Evolutionary conservation across 164 flowering plant genomes (phyloP), one percentile per base, ranked within the genome.

Genomic region (Dillenia suffruticosa): DNA sequence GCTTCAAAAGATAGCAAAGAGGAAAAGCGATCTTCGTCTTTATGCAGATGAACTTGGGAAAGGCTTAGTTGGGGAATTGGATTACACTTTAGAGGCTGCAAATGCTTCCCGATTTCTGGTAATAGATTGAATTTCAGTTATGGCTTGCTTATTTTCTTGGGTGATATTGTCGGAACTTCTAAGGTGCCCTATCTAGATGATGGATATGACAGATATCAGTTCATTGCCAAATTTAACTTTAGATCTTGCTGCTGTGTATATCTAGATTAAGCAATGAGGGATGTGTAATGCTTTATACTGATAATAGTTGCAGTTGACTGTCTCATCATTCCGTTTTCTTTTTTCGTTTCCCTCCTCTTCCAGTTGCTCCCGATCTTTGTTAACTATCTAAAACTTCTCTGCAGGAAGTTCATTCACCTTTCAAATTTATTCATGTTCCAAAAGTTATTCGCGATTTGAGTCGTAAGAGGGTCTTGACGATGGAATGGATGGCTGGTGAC

Each of bases 1-100:
- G 16, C 8, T 89, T 75, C 89, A 80, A 77, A 86, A 81, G 80
- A 66, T 91, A 58, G 85, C 88, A 13, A 91, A 88, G 77, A 89
- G 96, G 64, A 86, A 86, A 75, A 85, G 64, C 74, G 94, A 94
- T 70, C 88, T 77, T 69, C 84, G 88, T 58, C 73, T 85, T 7
- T 94, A 91, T 84, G 99, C 94, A 59, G 99, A 94, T 78, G 99
- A 94, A 74, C 92, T 94, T 61, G 99, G 99, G 53, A 94, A 75
- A 78, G 99, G 99, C 49, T 83, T 94, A 52, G 80, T 85, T 57
- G 99, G 96, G 58, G 99, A 94, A 72, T 76, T 94, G 69, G 94
- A 94, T 72, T 94, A 91, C 72, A 85, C 67, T 57, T 68, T 85
- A 66, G 99, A 94, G 83, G 99, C 96, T 73, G 79, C 81, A 58